A percentile compares a stretch with the other conserved stretches of the same genome.
Conservation (phyloP, 2,329 filamentous ascomycete genomes). For the Colletotrichum sp. region DNA sequence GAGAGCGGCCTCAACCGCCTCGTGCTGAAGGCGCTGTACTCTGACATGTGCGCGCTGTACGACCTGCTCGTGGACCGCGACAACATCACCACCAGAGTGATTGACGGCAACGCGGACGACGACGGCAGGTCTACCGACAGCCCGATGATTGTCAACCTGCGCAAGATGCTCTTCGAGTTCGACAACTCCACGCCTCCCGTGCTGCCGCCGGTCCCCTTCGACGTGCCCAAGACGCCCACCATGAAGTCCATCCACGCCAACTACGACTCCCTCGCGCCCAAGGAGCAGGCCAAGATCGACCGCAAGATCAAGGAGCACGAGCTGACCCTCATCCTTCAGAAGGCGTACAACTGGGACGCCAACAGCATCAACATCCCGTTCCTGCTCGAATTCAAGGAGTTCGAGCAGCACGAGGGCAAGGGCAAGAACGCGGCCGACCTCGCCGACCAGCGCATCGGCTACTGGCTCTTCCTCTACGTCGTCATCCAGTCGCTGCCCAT, state of each 20-base stretch:
- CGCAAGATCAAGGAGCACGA: constrained; percentile 81
- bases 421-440: constrained; percentile 71
- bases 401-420: constrained; percentile 72
- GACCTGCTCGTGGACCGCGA: constrained; percentile 85
- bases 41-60: constrained; percentile 85
- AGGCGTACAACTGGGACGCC: constrained; percentile 80
- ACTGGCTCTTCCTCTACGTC: constrained; percentile 83
- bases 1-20: constrained; percentile 86
- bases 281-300: constrained; percentile 76
- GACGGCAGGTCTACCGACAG: constrained; percentile 52
- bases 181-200: constrained; percentile 90
- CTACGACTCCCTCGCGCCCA: constrained; percentile 67
- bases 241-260: constrained; percentile 70
- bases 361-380: constrained; percentile 65
- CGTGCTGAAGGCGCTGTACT: constrained; percentile 82
- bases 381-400: constrained; percentile 71
- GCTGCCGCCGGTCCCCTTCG: constrained; percentile 88
- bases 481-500: constrained; percentile 79
- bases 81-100: constrained; percentile 77
- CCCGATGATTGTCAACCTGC: constrained; percentile 71
- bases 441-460: constrained; percentile 73
- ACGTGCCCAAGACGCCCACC: constrained; percentile 78
- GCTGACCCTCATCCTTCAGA: constrained; percentile 75
- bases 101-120: constrained; percentile 64
- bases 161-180: constrained; percentile 84